phyloP scores from a whole-genome alignment of 2,329 filamentous ascomycete genomes.

The Aspergillus floridensis region DNA sequence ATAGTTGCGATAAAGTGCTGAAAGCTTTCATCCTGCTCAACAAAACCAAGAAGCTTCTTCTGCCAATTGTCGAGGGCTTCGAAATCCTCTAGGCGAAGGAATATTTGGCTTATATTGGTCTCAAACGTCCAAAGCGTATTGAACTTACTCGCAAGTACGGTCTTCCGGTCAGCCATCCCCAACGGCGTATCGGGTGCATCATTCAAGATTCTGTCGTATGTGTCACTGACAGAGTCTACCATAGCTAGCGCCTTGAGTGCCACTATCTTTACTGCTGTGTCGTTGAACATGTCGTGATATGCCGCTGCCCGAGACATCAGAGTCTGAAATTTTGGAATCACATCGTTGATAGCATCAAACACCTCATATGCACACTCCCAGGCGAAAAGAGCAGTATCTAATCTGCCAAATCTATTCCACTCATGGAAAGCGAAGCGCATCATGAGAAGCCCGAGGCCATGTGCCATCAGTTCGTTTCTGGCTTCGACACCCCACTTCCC shows the following conservation, averaged over 20 bases:
- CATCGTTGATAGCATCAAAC: constrained; percentile 11
- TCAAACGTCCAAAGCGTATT: constrained; percentile 13
- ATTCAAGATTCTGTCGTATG: constrained; percentile 9
- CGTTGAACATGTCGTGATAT: constrained; percentile 20
- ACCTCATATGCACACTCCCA: constrained; percentile 24
- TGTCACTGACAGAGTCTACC: constrained; percentile 15
- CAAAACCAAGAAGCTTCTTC: neutral
- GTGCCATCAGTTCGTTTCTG: constrained; percentile 18
- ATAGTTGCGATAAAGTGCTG: neutral
- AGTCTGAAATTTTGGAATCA: constrained; percentile 19
- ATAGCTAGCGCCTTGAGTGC: constrained; percentile 17
- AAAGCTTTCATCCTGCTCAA: neutral
- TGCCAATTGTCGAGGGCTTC: constrained; percentile 13
- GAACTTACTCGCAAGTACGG: constrained; percentile 15
- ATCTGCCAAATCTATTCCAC: constrained; percentile 20
- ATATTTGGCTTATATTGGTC: constrained; percentile 5
- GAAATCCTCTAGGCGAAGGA: constrained; percentile 10
- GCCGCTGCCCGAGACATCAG: constrained; percentile 14
- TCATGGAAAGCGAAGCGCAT: constrained; percentile 20
- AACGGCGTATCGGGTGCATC: constrained; percentile 6
- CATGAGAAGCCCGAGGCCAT: constrained; percentile 18
- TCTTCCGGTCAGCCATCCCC: constrained; percentile 10
- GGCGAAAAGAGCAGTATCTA: constrained; percentile 18
- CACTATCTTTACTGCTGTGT: constrained; percentile 9
- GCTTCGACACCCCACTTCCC: constrained; percentile 18